Base-by-base conservation (phyloP, 148 eudicot genomes). In the Spergularia marina region DNA sequence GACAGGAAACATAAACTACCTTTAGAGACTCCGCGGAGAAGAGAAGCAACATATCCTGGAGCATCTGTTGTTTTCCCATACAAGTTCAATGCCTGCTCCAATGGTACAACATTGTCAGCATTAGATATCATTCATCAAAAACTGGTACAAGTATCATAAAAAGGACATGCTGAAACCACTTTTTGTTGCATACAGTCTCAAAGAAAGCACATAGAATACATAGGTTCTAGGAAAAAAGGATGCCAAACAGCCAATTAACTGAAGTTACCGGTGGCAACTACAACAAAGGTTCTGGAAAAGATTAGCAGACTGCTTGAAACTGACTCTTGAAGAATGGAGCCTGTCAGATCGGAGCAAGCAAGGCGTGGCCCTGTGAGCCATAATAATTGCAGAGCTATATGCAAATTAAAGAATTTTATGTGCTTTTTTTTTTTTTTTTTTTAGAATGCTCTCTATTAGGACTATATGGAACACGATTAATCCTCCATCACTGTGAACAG, bases 11-110 rank as follows among this genome's bases (percentile, higher is more conserved):
- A 25, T 4, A 68, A 18, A 73, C 51, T 90, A 94, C 98, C 98
- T 88, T 89, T 90, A 0, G 85, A 72, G 64, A 88, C 62, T 64
- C 90, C 95, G 18, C 74, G 73, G n/a, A 94, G 74, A 65, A 91
- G 84, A 85, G 89, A 85, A 74, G 86, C 78, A 77, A 88, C 88
- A 85, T 87, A 94, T 74, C 83, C 81, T 79, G 95, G 85, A 79
- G 89, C 85, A 84, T 76, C 89, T 65, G 87, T 88, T 82, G 80
- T 85, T 84, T 83, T 84, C 25, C 87, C 82, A 67, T 85, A 87
- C 68, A 84, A 87, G 78, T 80, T 87, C 80, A 94, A 66, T 77
- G 97, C 98, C 98, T 94, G 97, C 71, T 36, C 80, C 72, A 82
- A 73, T 57, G 49, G 60, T 20, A 76, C 62, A 13, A 36, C 69